These are phyloP conservation scores for Citrus cavaleriei DNA, from an alignment of 345 rosid genomes.

Conservation along the genomic window DNA sequence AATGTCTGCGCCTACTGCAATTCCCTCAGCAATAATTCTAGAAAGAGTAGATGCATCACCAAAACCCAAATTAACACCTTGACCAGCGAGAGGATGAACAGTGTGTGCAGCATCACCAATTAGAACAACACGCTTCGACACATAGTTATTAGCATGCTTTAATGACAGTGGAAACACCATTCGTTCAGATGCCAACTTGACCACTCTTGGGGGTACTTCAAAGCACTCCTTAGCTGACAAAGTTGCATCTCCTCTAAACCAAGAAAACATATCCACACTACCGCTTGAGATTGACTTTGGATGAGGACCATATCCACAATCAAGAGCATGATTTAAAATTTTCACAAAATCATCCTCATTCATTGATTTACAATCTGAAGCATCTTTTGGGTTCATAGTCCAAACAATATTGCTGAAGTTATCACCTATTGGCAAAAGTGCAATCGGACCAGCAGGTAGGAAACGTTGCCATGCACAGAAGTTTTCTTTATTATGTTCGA, in stretches of 20 bases:
- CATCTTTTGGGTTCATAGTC: slow-evolving; percentile 84
- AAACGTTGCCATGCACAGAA: slow-evolving; percentile 89
- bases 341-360: slow-evolving; percentile 73
- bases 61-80: slow-evolving; percentile 94
- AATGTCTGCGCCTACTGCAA: slow-evolving; percentile 79
- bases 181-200: slow-evolving; percentile 73
- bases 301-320: slow-evolving; percentile 79
- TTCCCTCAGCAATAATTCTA: slow-evolving; percentile 59
- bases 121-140: slow-evolving; percentile 61
- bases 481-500: slow-evolving; percentile 71
- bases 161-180: slow-evolving; percentile 89
- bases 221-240: slow-evolving; percentile 54
- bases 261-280: slow-evolving; percentile 40
- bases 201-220: slow-evolving; percentile 72
- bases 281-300: slow-evolving; percentile 51
- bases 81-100: slow-evolving; percentile 96
- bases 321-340: slow-evolving; percentile 74
- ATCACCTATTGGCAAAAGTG: slow-evolving; percentile 82
- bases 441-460: slow-evolving; percentile 89
- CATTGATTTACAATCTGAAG: slow-evolving; percentile 63
- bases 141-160: slow-evolving; percentile 70
- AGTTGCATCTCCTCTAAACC: slow-evolving; percentile 46
- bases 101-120: slow-evolving; percentile 96
- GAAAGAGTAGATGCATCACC: slow-evolving; percentile 82
- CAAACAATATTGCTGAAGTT: slow-evolving; percentile 90